Percentiles rank a stretch among this genome's conserved stretches.
These are phyloP conservation scores for Cystobasidium tubakii DNA, from an alignment of 768 basidiomycete species.

Conservation along the genomic window DNA sequence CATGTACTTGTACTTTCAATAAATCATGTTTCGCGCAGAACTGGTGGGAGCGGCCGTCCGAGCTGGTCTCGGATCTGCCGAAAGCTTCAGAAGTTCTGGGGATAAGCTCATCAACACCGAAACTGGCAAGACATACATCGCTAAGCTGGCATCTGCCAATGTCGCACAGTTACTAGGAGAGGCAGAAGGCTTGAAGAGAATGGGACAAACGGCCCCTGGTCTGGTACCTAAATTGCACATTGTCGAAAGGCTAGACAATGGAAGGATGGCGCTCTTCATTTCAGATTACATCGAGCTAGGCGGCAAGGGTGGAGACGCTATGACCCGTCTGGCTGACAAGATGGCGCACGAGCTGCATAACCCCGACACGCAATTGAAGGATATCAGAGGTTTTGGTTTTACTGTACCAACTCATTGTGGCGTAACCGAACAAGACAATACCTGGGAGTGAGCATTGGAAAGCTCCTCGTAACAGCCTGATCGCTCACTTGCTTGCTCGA, in stretches of 20 bases:
- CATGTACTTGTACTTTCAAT: too few relatives aligned
- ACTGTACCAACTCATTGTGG: constrained; percentile 21
- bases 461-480: neutral
- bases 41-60: constrained; percentile 12
- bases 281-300: constrained; percentile 22
- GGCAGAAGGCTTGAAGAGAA: constrained; percentile 19
- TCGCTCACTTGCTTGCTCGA: neutral
- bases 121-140: constrained; percentile 13
- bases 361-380: constrained; percentile 6
- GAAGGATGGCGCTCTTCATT: constrained; percentile 13
- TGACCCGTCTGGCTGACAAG: constrained; percentile 5
- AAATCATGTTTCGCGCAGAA: too few relatives aligned
- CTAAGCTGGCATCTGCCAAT: neutral
- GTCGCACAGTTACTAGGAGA: constrained; percentile 33
- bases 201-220: constrained; percentile 11
- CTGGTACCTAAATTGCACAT: constrained; percentile 23
- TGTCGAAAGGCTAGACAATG: neutral
- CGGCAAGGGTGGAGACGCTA: neutral
- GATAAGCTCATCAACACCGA: constrained; percentile 3
- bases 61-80: constrained; percentile 19
- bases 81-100: neutral
- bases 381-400: constrained; percentile 21
- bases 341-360: constrained; percentile 30
- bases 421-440: constrained; percentile 28
- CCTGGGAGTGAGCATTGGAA: constrained; percentile 16